Evolutionary conservation across 768 basidiomycete genomes (phyloP), one percentile per base, ranked within the genome.

Genomic region (Lenzites betulinus): DNA sequence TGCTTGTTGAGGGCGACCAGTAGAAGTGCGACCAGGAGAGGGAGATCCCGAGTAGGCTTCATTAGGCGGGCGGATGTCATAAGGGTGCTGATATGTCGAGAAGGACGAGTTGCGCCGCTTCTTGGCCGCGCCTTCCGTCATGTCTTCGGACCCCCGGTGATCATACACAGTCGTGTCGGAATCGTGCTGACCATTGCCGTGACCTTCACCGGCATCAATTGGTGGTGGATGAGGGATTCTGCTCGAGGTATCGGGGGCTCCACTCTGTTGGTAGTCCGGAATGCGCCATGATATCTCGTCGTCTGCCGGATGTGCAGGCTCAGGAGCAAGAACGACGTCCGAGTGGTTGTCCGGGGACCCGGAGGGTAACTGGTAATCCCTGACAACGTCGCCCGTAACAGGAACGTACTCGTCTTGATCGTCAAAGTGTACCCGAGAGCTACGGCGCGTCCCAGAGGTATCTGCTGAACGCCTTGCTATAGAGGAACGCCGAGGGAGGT

Each of bases 81-180:
- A 80, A 11, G 86, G 85, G 62, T 88, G 85, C 50, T 78, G 74
- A 72, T 84, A 82, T 3, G 85, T 84, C 18, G 84, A 81, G 46
- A 85, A 69, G 0, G 83, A 77, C 58, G 76, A 83, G 67, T 73
- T 78, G 60, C 73, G 70, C 54, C 78, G 26, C 47, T 69, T 58
- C 23, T 76, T 72, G 26, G 69, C 57, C 2, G 38, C 11, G 11
- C 1, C 23, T 3, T 12, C 26, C 48, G 23, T 41, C 54, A 20
- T 38, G 2, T 56, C 11, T 1, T 13, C 39, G 8, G 25, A 41
- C 44, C 54, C 43, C 13, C 20, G 30, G 25, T 41, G 62, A n/a
- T 73, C 69, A 5, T 64, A 64, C 25, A 82, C 67, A 1, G 82
- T 83, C 8, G 65, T 66, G 55, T 74, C 75, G 60, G 75, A 80